A percentile compares a stretch with the other conserved stretches of the same genome.
Conservation (phyloP, 2,329 filamentous ascomycete species). For the Cercospora sp. region DNA sequence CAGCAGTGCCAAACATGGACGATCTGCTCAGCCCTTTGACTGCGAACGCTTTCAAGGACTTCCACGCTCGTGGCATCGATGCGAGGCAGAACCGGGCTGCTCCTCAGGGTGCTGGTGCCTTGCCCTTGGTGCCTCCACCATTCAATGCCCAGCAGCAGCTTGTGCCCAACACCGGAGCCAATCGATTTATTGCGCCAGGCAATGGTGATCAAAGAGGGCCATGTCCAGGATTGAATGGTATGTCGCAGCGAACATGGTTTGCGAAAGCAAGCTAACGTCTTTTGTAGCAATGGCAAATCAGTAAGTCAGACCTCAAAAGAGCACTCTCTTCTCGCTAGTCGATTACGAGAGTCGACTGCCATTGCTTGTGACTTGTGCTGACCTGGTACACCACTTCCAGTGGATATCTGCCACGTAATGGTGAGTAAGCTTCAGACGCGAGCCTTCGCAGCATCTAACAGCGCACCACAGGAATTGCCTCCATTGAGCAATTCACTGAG, state of each 20-base stretch:
- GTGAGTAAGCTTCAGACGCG: background rate
- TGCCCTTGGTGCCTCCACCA: slow-evolving; percentile 33
- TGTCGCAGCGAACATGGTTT: slow-evolving; percentile 16
- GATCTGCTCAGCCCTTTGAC: background rate
- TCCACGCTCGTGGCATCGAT: slow-evolving; percentile 1
- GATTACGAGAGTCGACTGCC: background rate
- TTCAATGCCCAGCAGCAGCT: slow-evolving; percentile 39
- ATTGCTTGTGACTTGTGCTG: background rate
- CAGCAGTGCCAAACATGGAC: slow-evolving; percentile 8
- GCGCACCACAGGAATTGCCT: slow-evolving; percentile 33
- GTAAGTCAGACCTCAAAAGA: background rate
- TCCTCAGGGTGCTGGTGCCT: slow-evolving; percentile 33
- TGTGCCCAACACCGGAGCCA: slow-evolving; percentile 33
- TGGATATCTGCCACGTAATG: slow-evolving; percentile 35
- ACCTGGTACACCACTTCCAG: background rate
- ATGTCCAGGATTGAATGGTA: slow-evolving; percentile 36
- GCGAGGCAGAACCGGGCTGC: slow-evolving; percentile 6
- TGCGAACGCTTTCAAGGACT: slow-evolving; percentile 1
- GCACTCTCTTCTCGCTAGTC: background rate
- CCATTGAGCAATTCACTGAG: slow-evolving; percentile 39
- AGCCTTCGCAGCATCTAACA: slow-evolving; percentile 27
- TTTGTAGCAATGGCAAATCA: slow-evolving; percentile 18
- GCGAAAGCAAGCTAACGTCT: slow-evolving; percentile 13
- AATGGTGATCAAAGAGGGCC: slow-evolving; percentile 33
- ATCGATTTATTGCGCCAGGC: slow-evolving; percentile 35